phyloP scores from a whole-genome alignment of 225 moss, liverwort and hornwort species.

The Physcomitrellopsis africana region DNA sequence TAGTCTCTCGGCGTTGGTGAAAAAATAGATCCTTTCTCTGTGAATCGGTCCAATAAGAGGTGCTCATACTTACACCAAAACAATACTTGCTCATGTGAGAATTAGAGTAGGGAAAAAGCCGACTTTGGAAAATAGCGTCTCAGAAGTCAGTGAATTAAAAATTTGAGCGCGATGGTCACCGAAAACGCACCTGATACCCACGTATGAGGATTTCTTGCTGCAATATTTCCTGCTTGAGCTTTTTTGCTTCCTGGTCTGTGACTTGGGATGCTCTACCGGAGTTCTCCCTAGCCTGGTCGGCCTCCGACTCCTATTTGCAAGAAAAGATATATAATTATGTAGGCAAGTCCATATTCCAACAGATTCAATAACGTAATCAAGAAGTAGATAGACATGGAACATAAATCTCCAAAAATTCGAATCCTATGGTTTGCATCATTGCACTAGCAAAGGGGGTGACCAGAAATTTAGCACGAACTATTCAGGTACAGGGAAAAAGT shows the following conservation, averaged over 20 bases:
- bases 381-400: background rate
- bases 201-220: constrained; percentile 77
- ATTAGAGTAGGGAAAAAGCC: background rate
- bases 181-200: constrained; percentile 65
- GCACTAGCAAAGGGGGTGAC: background rate
- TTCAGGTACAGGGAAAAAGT: background rate
- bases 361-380: background rate
- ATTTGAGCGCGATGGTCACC: background rate
- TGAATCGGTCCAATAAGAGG: background rate
- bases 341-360: background rate
- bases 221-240: constrained; percentile 62
- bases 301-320: constrained; percentile 47
- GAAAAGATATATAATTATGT: background rate
- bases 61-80: background rate
- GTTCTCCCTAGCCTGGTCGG: constrained; percentile 51
- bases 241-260: constrained; percentile 55
- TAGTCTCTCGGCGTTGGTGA: background rate
- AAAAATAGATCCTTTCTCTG: background rate
- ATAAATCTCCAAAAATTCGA: background rate
- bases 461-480: background rate
- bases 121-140: background rate
- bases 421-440: background rate
- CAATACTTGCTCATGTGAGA: background rate
- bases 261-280: constrained; percentile 31
- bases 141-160: background rate